These are phyloP conservation scores for Erucastrum elatum DNA, from an alignment of 345 rosid species.

Conservation along the genomic window DNA sequence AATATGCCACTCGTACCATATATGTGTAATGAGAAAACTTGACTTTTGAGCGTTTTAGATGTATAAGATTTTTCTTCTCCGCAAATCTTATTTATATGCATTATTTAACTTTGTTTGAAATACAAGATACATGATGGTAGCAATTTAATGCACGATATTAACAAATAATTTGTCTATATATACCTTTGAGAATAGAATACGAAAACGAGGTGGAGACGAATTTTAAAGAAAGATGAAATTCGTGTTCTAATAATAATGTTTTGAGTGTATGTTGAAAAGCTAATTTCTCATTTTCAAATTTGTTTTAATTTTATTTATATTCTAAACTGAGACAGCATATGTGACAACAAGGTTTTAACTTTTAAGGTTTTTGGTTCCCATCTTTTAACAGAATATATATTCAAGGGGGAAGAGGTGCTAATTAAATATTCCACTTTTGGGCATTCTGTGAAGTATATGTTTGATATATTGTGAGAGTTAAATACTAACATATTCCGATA, in stretches of 20 bases:
- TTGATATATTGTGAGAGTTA: background rate
- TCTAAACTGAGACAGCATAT: background rate
- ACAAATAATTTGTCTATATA: background rate
- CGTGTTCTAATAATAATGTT: background rate
- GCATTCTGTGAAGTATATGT: background rate
- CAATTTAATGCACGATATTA: background rate
- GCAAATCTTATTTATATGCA: background rate
- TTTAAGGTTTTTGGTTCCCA: background rate
- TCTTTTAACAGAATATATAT: background rate
- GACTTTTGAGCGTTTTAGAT: constrained; percentile 10
- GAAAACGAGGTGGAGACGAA: background rate
- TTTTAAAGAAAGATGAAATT: background rate
- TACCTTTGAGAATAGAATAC: background rate
- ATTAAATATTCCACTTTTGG: background rate
- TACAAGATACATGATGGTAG: background rate
- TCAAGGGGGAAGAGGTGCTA: background rate
- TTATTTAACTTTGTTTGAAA: background rate
- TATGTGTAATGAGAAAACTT: constrained; percentile 5
- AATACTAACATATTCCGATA: background rate
- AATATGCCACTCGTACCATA: constrained; percentile 9
- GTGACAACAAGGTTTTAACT: background rate
- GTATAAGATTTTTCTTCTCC: background rate
- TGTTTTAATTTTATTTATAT: background rate
- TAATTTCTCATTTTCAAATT: background rate
- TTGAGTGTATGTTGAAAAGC: background rate